A percentile compares a stretch with the other conserved stretches of the same genome.
phyloP scores from a whole-genome alignment of 768 basidiomycete species.

The Nidularia pulvinata region DNA sequence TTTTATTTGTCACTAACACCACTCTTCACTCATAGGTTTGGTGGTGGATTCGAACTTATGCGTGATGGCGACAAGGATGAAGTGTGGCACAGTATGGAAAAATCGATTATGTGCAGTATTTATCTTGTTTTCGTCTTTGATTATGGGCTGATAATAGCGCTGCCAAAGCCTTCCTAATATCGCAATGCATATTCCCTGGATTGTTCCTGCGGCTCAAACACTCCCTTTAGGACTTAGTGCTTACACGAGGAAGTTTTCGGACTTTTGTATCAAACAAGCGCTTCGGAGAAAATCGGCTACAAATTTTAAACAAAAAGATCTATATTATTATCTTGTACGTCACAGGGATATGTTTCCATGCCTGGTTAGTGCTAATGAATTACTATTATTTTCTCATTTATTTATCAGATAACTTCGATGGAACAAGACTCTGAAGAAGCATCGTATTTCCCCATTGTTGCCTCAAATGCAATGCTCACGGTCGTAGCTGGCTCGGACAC shows the following conservation, averaged over 20 bases:
- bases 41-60: slow-evolving; percentile 30
- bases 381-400: neutral
- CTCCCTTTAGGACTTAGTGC: neutral
- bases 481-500: slow-evolving; percentile 49
- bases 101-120: neutral
- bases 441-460: neutral
- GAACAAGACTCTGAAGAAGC: neutral
- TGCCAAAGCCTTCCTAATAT: neutral
- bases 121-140: neutral
- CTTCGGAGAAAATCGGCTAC: neutral
- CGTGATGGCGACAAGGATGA: slow-evolving; percentile 25
- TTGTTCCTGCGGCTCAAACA: neutral
- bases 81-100: slow-evolving; percentile 6
- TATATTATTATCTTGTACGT: slow-evolving; percentile 25
- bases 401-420: neutral
- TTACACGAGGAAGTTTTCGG: neutral
- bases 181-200: slow-evolving; percentile 2
- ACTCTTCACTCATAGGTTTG: slow-evolving; percentile 16
- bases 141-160: neutral
- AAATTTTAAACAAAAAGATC: slow-evolving; percentile 9
- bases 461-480: neutral
- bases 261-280: neutral
- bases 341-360: neutral
- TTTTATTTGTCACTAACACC: neutral
- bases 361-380: neutral